Conservation (phyloP, 495 filamentous ascomycete species). For the Xylaria scruposa region DNA sequence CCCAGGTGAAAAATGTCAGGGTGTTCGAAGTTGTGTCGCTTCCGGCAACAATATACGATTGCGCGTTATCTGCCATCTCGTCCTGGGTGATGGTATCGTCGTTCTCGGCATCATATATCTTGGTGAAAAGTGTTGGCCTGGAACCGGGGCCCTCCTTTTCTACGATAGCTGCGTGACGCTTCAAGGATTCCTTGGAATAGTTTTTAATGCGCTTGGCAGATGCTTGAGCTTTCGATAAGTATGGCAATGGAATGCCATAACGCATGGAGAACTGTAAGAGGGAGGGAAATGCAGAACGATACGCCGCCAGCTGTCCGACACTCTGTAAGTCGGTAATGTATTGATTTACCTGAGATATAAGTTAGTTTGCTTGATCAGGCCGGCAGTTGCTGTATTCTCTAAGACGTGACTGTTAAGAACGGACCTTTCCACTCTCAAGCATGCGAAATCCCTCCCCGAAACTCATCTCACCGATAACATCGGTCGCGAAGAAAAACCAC, state of each 20-base stretch:
- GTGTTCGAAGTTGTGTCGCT: slow-evolving; percentile 57
- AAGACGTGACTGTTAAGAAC: slow-evolving; percentile 3
- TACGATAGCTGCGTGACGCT: slow-evolving; percentile 48
- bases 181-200: slow-evolving; percentile 46
- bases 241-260: slow-evolving; percentile 16
- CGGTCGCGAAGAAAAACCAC: slow-evolving; percentile 62
- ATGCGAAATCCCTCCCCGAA: slow-evolving; percentile 64
- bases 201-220: slow-evolving; percentile 16
- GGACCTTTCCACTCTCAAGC: slow-evolving; percentile 57
- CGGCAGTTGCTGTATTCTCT: background rate
- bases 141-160: slow-evolving; percentile 42
- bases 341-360: slow-evolving; percentile 44
- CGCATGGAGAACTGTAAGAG: slow-evolving; percentile 27
- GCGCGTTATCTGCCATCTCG: slow-evolving; percentile 53
- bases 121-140: slow-evolving; percentile 56
- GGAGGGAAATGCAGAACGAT: slow-evolving; percentile 46
- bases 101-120: slow-evolving; percentile 47
- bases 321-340: slow-evolving; percentile 48
- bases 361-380: background rate
- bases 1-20: slow-evolving; percentile 52
- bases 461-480: slow-evolving; percentile 59
- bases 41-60: slow-evolving; percentile 58
- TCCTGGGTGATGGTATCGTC: slow-evolving; percentile 43
- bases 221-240: background rate
- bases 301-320: slow-evolving; percentile 35